Evolutionary conservation across 805 yeast species (phyloP), one percentile per base, ranked within the genome.

Genomic region (Saccharomycopsis microspora): DNA sequence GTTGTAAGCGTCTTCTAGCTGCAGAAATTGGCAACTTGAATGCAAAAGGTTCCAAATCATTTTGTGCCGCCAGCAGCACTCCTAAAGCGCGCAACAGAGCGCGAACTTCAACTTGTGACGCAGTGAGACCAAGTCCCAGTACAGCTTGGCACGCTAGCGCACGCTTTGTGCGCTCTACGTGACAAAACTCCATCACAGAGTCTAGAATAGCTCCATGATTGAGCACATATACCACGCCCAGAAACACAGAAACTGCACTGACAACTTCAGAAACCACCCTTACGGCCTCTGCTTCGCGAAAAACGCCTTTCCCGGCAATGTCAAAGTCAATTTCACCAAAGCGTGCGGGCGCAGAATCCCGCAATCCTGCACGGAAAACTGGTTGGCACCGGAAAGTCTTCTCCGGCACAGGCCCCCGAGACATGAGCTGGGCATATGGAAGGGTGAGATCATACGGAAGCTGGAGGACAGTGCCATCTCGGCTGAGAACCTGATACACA

Each of bases 321-420:
- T 93, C 97, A 63, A 90, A 89, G 57, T 83, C 94, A 38, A 87
- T 78, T 50, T 94, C 95, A 32, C 82, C 77, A 60, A 80, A 88
- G 56, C 76, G 78, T 30, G 76, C 72, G 0, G 95, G 95, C 28
- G 82, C 87, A 1, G 85, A 76, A 19, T 85, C 82, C 1, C 70
- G 62, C 8, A 67, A 73, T 42, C 74, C 71, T 0, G 88, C 81
- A 44, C 97, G 72, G 60, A 78, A 93, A 1, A 93, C 97, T 56
- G 78, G 77, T 44, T 85, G 95, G 53, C 83, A 76, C 32, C 94
- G 70, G 39, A 43, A 49, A 5, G 46, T 44, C 37, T 49, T 49
- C 27, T 43, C 30, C 8, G 45, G 40, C 9, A 44, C 40, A 7
- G 39, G 7, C 29, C 45, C 27, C 28, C 82, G 76, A 2, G 96